Conservation (phyloP, 2,329 filamentous ascomycete species). For the Pseudogymnoascus sp. region DNA sequence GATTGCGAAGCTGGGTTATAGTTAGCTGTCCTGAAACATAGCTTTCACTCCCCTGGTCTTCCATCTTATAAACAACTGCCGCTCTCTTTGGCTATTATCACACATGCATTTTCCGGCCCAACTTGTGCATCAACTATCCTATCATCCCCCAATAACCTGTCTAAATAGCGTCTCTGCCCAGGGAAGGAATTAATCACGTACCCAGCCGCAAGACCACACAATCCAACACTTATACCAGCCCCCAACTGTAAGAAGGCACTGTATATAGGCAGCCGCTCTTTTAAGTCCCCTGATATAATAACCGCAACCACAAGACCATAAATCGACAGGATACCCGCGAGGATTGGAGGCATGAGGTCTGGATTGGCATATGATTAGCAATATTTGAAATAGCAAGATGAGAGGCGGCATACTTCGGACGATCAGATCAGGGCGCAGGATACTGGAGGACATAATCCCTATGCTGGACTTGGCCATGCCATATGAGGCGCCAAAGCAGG, state of each 20-base stretch:
- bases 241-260: constrained; percentile 76
- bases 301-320: constrained; percentile 83
- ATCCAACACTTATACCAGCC: constrained; percentile 69
- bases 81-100: not conserved
- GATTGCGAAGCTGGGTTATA: constrained; percentile 55
- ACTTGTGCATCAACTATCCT: not conserved
- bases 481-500: constrained; percentile 76
- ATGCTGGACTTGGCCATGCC: constrained; percentile 98
- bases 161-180: not conserved
- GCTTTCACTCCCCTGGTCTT: not conserved
- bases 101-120: not conserved
- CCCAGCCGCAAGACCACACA: constrained; percentile 27
- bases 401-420: constrained; percentile 73
- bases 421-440: constrained; percentile 90
- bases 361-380: constrained; percentile 10
- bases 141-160: not conserved
- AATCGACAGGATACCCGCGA: constrained; percentile 99
- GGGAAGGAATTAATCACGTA: not conserved
- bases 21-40: not conserved
- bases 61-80: not conserved
- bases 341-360: constrained; percentile 99
- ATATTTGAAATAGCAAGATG: not conserved
- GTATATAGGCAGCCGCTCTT: constrained; percentile 61
- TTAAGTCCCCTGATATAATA: constrained; percentile 68
- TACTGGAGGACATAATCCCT: constrained; percentile 94